Evolutionary conservation across 2,329 filamentous ascomycete genomes (phyloP), one percentile per base, ranked within the genome.

Genomic region (Cladosporium oxysporum): DNA sequence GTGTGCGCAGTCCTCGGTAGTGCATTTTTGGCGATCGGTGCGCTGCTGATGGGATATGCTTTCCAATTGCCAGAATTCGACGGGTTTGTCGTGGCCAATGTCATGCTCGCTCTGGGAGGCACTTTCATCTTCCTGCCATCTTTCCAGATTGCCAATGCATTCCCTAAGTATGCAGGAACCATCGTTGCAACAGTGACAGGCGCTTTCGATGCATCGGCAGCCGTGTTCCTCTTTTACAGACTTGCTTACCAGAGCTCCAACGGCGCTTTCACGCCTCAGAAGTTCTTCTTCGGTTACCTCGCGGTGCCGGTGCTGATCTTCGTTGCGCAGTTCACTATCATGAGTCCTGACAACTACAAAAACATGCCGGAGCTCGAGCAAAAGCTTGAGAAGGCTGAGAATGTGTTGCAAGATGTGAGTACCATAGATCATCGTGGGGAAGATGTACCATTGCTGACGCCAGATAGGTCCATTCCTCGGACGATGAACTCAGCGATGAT

Each of bases 301-400:
- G 66, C 81, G 16, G 81, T 83, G 0, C 82, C 82, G 11, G 77
- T 71, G 3, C 78, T 79, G 60, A 82, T 83, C 62, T 69, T 78
- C 6, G 74, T 81, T 1, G 68, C 69, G 26, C 80, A 83, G 59
- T 79, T 80, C 0, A 86, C 77, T 28, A 71, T 80, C 69, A 80
- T 81, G 79, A 79, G 79, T 3, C 67, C 72, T 1, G 73, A 75
- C 1, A 79, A 77, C 1, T 81, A 81, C 73, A 80, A 81, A 70
- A 82, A 79, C 0, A 86, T 93, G 0, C 91, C 91, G 49, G 92
- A 97, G 77, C 84, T 93, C 0, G 91, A 92, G 58, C 91, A 96
- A 76, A 85, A 97, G 60, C 88, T 95, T 5, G 86, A 88, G 65
- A 86, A 92, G 74, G 89, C 88, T 18, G 89, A 92, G 70, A 80